phyloP scores from a whole-genome alignment of 2,329 filamentous ascomycete species.

The Xylaria sp. region DNA sequence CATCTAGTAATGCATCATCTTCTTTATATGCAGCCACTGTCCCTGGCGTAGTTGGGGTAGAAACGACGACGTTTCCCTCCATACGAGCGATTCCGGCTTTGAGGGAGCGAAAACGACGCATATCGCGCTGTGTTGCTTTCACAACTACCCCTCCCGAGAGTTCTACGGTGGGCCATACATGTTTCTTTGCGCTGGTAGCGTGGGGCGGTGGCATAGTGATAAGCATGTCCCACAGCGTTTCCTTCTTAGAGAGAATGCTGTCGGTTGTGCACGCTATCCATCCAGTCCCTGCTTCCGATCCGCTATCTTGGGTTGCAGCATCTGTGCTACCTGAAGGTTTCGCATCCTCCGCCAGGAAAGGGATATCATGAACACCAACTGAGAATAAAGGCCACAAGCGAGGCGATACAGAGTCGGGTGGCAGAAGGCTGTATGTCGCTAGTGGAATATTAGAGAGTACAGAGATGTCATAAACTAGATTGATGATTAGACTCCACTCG shows the following conservation, averaged over 20 bases:
- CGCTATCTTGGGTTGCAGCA: slow-evolving; percentile 44
- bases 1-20: slow-evolving; percentile 41
- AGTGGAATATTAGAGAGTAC: slow-evolving; percentile 88
- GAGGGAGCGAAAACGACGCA: slow-evolving; percentile 80
- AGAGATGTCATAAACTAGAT: slow-evolving; percentile 91
- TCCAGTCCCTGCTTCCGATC: slow-evolving; percentile 67
- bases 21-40: slow-evolving; percentile 34
- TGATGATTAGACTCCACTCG: slow-evolving; percentile 37
- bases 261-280: slow-evolving; percentile 98
- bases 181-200: slow-evolving; percentile 66
- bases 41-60: slow-evolving; percentile 42
- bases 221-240: slow-evolving; percentile 87
- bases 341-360: slow-evolving; percentile 75
- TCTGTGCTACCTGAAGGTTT: slow-evolving; percentile 55
- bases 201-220: slow-evolving; percentile 80
- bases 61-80: slow-evolving; percentile 39
- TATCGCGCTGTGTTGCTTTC: slow-evolving; percentile 90
- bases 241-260: slow-evolving; percentile 88
- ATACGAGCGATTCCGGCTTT: slow-evolving; percentile 69
- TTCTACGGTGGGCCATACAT: slow-evolving; percentile 81
- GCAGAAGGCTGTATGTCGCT: slow-evolving; percentile 76
- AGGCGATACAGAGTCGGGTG: slow-evolving; percentile 68
- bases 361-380: slow-evolving; percentile 92
- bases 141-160: slow-evolving; percentile 71
- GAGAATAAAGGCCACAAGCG: slow-evolving; percentile 88